Evolutionary conservation across 1,284 basidiomycete genomes (phyloP).

Genomic region (Phellopilus nigrolimitatus): DNA sequence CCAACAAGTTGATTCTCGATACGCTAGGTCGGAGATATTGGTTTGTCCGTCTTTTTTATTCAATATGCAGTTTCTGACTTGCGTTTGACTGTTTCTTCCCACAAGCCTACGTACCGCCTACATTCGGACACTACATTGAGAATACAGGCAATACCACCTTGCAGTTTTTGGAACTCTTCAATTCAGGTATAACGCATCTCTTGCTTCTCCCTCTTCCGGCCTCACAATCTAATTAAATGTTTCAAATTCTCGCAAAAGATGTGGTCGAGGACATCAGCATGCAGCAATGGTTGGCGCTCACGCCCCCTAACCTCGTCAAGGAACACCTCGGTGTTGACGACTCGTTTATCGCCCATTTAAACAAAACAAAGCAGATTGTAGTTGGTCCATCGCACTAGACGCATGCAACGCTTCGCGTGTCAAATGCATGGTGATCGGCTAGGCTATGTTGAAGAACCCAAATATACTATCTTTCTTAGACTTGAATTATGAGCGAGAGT

Average conservation of each 20-base stretch:
- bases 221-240: constrained; percentile 1
- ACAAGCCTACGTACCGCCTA: constrained; percentile 23
- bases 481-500: too few species aligned
- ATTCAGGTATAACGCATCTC: constrained; percentile 42
- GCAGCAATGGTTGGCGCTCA: constrained; percentile 51
- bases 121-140: constrained; percentile 60
- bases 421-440: too few species aligned
- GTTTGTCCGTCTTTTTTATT: constrained; percentile 29
- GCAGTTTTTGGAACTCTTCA: constrained; percentile 59
- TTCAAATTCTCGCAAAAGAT: constrained; percentile 24
- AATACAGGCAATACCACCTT: constrained; percentile 61
- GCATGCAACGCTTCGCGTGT: too few species aligned
- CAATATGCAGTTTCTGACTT: not conserved
- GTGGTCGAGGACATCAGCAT: constrained; percentile 41
- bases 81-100: constrained; percentile 7
- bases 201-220: not conserved
- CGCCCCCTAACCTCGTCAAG: constrained; percentile 49
- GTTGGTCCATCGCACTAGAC: too few species aligned
- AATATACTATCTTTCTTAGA: too few species aligned
- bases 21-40: constrained; percentile 51
- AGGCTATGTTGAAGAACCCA: too few species aligned
- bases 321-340: constrained; percentile 47
- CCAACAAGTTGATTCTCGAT: not conserved
- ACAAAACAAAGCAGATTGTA: constrained; percentile 30
- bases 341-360: constrained; percentile 37